A percentile compares a stretch with the other conserved stretches of the same genome.
Evolutionary conservation across 2,329 filamentous ascomycete genomes (phyloP).

Genomic region (Didymella sp.): DNA sequence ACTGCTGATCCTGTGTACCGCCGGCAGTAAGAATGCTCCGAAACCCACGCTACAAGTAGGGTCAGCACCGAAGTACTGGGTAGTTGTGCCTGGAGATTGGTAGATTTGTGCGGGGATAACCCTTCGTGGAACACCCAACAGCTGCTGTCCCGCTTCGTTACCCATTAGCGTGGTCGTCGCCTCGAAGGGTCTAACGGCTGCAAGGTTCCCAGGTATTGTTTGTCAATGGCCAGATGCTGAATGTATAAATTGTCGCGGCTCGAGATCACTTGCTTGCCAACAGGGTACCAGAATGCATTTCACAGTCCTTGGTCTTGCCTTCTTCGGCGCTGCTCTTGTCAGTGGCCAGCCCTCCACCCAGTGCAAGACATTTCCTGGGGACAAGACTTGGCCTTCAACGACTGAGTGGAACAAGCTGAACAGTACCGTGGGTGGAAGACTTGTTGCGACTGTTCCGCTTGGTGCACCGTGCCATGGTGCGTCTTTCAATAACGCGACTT

Average conservation of each 20-base stretch:
- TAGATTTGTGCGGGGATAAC: background rate
- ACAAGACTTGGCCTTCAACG: slow-evolving; percentile 29
- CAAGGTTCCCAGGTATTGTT: background rate
- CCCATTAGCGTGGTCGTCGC: background rate
- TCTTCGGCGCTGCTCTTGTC: slow-evolving; percentile 15
- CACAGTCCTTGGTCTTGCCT: background rate
- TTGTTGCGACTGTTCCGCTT: slow-evolving; percentile 32
- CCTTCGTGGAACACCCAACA: background rate
- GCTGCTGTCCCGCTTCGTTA: background rate
- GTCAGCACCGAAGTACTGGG: background rate
- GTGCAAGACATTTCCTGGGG: slow-evolving; percentile 37
- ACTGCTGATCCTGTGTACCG: background rate
- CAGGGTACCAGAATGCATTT: background rate
- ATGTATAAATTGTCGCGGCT: background rate
- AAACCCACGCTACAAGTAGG: background rate
- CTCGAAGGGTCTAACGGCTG: background rate
- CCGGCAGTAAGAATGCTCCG: background rate
- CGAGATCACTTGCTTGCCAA: background rate
- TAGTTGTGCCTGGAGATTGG: background rate
- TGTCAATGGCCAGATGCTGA: background rate
- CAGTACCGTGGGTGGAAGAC: slow-evolving; percentile 24
- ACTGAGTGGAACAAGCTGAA: slow-evolving; percentile 30
- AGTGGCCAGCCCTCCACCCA: slow-evolving; percentile 1
- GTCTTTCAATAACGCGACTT: slow-evolving; percentile 22
- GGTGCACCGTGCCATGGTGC: slow-evolving; percentile 30